These are phyloP conservation scores for Oryza officinalis DNA, from an alignment of 176 grass and related monocot genomes.

Conservation along the genomic window DNA sequence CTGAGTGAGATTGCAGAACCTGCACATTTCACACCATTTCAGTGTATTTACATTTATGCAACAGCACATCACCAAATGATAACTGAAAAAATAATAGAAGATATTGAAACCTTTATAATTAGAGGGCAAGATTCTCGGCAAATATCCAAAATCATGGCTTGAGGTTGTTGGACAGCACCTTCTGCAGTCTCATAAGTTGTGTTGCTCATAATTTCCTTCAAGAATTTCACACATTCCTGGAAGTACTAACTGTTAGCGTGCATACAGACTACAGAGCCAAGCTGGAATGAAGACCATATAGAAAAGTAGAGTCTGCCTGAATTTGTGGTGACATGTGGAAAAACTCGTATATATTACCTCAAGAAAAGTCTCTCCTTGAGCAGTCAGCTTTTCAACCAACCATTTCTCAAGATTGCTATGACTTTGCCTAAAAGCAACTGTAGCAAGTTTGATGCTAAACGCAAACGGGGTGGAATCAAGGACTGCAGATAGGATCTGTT, in stretches of 20 bases:
- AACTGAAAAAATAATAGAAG: constrained; percentile 22
- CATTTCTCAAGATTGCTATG: constrained; percentile 87
- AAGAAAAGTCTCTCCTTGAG: constrained; percentile 63
- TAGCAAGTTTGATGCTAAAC: constrained; percentile 86
- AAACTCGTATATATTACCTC: constrained; percentile 64
- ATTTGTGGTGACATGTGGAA: neutral
- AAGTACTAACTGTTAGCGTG: constrained; percentile 17
- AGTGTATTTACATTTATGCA: constrained; percentile 28
- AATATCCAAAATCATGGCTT: constrained; percentile 43
- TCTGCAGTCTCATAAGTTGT: constrained; percentile 39
- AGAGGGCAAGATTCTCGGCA: constrained; percentile 63
- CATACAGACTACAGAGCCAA: constrained; percentile 25
- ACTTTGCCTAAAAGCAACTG: constrained; percentile 67
- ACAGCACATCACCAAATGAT: constrained; percentile 11
- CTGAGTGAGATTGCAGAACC: constrained; percentile 75
- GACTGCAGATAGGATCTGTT: constrained; percentile 73
- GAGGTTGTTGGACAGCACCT: constrained; percentile 44
- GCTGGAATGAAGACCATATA: neutral
- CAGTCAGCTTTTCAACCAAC: constrained; percentile 69
- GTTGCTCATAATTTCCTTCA: constrained; percentile 67
- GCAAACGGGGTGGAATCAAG: constrained; percentile 67
- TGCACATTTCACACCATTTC: constrained; percentile 39
- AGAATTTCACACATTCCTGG: constrained; percentile 78
- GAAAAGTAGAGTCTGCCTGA: constrained; percentile 1
- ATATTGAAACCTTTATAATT: constrained; percentile 72